These are phyloP conservation scores for Parathielavia appendiculata DNA, from an alignment of 495 filamentous ascomycete genomes.

Conservation along the genomic window DNA sequence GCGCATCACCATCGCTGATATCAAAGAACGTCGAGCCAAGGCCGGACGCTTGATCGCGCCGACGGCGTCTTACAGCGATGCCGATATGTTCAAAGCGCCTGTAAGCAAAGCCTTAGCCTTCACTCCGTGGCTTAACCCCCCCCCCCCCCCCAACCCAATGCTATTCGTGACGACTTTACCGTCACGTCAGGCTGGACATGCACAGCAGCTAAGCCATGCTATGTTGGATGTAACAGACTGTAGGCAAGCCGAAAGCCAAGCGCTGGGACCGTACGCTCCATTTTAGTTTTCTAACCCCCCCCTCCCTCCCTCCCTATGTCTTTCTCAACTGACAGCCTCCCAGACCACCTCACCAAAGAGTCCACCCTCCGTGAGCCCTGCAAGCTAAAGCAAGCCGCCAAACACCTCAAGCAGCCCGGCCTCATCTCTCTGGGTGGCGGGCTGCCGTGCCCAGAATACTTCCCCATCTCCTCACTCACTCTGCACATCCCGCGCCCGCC, in stretches of 20 bases:
- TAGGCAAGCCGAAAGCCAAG: constrained; percentile 71
- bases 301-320: too few species aligned
- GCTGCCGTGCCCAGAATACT: constrained; percentile 81
- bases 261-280: constrained; percentile 70
- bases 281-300: neutral
- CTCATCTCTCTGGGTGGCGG: constrained; percentile 88
- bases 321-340: neutral
- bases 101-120: constrained; percentile 38
- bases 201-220: neutral
- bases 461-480: constrained; percentile 54
- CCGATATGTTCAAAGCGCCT: constrained; percentile 78
- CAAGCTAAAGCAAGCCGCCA: constrained; percentile 71
- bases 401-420: constrained; percentile 63
- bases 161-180: neutral
- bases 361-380: constrained; percentile 53
- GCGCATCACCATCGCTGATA: constrained; percentile 65
- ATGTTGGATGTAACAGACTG: constrained; percentile 25
- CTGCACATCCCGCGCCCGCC: constrained; percentile 39
- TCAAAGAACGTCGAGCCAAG: constrained; percentile 64
- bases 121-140: neutral
- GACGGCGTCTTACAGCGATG: constrained; percentile 71
- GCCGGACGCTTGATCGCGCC: constrained; percentile 61
- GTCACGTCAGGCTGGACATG: too few species aligned
- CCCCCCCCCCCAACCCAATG: too few species aligned
- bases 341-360: constrained; percentile 54